These are phyloP conservation scores for Cupressus sempervirens DNA, from an alignment of 75 land plant genomes.

Conservation along the genomic window DNA sequence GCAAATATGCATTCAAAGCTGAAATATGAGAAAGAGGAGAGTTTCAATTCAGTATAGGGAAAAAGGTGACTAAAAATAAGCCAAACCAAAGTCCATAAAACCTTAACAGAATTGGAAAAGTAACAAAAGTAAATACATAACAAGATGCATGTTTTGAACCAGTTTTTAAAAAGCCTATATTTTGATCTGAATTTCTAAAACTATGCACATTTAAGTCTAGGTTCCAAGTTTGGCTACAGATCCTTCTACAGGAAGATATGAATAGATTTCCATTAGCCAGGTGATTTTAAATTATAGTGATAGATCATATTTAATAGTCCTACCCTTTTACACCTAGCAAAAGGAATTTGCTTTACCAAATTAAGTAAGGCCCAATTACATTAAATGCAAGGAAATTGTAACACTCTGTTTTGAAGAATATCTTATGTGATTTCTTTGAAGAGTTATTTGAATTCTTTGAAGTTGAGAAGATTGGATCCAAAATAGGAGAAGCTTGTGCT, in stretches of 20 bases:
- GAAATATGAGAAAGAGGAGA: background rate
- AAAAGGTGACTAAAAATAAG: background rate
- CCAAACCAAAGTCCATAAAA: background rate
- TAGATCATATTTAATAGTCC: background rate
- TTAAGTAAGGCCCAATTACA: background rate
- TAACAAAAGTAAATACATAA: background rate
- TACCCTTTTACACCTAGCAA: background rate
- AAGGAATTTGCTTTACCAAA: background rate
- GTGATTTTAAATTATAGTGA: background rate
- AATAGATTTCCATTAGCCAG: background rate
- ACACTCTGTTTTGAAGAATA: background rate
- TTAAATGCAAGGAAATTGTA: background rate
- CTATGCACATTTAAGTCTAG: background rate
- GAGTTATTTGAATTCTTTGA: constrained; percentile 25
- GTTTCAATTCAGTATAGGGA: background rate
- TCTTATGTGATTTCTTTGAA: constrained; percentile 48
- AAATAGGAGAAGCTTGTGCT: constrained; percentile 29
- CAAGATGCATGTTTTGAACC: background rate
- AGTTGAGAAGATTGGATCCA: constrained; percentile 29
- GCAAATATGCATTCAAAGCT: background rate
- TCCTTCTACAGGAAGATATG: background rate
- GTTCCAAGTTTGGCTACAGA: background rate
- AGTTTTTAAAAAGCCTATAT: background rate
- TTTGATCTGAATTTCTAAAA: background rate
- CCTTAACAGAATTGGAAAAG: background rate